Percentiles rank a stretch among this genome's conserved stretches.
Conservation (phyloP, 1,139 yeast genomes). For the Blastobotrys capitulatus region DNA sequence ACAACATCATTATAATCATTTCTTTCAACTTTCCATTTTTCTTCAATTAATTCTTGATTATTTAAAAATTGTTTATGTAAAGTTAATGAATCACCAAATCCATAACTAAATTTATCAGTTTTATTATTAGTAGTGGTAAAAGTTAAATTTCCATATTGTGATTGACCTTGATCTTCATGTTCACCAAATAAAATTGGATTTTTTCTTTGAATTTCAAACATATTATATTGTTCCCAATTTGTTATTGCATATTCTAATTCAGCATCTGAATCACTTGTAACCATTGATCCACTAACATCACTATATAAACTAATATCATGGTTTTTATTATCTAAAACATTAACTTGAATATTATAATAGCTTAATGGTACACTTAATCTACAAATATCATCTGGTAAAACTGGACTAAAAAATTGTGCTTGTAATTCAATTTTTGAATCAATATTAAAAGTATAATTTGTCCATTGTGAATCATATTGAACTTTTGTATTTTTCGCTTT, state of each 20-base stretch:
- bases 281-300: constrained; percentile 8
- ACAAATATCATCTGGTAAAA: constrained; percentile 2
- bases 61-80: not conserved
- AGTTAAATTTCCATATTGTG: constrained; percentile 7
- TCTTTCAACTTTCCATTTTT: not conserved
- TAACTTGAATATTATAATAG: constrained; percentile 1
- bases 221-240: not conserved
- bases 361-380: constrained; percentile 7
- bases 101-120: not conserved
- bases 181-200: constrained; percentile 3
- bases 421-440: constrained; percentile 1
- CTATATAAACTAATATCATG: constrained; percentile 4
- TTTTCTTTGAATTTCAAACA: not conserved
- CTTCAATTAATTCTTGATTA: not conserved
- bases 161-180: constrained; percentile 2
- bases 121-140: not conserved
- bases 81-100: not conserved
- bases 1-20: constrained; percentile 2
- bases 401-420: constrained; percentile 9
- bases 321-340: not conserved
- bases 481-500: constrained; percentile 2
- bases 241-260: not conserved
- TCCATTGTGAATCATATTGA: constrained; percentile 6
- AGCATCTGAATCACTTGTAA: not conserved
- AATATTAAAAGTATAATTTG: constrained; percentile 8